These are phyloP conservation scores for Phialemoniopsis sp. DNA, from an alignment of 2,329 filamentous ascomycete species.

Conservation along the genomic window DNA sequence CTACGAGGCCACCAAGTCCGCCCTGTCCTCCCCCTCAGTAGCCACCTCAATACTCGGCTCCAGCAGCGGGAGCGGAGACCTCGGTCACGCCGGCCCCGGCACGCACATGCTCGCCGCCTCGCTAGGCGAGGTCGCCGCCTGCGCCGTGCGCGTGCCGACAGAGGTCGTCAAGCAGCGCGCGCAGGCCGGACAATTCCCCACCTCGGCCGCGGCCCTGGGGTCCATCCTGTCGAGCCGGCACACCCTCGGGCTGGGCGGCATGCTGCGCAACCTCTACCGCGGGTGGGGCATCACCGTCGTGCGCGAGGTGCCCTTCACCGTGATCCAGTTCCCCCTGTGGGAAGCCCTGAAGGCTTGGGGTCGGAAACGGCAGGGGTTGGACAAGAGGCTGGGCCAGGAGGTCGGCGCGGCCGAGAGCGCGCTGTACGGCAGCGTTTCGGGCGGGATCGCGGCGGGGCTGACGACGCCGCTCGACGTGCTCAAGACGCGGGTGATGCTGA, in stretches of 20 bases:
- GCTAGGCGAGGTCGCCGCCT: conserved; percentile 86
- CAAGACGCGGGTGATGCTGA: conserved; percentile 95
- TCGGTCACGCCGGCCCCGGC: conserved; percentile 15
- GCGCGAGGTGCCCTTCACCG: conserved; percentile 93
- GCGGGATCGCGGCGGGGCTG: conserved; percentile 78
- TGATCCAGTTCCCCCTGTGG: conserved; percentile 97
- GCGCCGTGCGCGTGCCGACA: conserved; percentile 86
- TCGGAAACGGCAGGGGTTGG: conserved; percentile 10
- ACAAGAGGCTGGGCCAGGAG: conserved; percentile 21
- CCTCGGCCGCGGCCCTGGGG: conserved; percentile 60
- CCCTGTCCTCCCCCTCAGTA: conserved; percentile 33
- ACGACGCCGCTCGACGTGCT: conserved; percentile 95
- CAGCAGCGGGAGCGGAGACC: too few species aligned
- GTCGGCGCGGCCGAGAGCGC: conserved; percentile 76
- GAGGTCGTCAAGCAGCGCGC: conserved; percentile 97
- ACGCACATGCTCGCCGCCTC: conserved; percentile 83
- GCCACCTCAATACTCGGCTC: too few species aligned
- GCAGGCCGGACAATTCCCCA: conserved; percentile 79
- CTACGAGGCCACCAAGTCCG: conserved; percentile 72
- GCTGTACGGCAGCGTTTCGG: conserved; percentile 77
- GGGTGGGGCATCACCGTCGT: conserved; percentile 92
- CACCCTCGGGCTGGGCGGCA: conserved; percentile 38
- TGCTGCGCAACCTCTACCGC: conserved; percentile 83
- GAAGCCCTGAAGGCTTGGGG: conserved; percentile 81
- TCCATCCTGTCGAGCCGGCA: conserved; percentile 61